Conservation (phyloP, 805 yeast genomes). For the Yarrowia deformans region DNA sequence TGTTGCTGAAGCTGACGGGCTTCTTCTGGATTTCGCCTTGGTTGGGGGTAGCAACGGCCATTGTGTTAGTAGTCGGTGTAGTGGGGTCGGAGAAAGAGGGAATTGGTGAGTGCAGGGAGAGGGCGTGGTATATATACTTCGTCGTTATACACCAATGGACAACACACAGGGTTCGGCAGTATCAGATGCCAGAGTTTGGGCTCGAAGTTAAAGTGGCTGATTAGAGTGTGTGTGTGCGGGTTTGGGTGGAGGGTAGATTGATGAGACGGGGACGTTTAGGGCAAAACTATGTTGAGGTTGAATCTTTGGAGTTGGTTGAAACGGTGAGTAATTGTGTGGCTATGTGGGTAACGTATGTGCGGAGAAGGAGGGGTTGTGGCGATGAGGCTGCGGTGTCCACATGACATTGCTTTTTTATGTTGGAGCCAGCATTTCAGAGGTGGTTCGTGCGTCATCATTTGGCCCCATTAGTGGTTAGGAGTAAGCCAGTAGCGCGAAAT, state of each 20-base stretch:
- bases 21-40: conserved; percentile 67
- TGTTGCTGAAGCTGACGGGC: conserved; percentile 86
- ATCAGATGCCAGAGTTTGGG: conserved; percentile 27
- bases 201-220: conserved; percentile 12
- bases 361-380: conserved; percentile 6
- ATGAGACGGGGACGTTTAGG: neutral
- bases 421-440: conserved; percentile 11
- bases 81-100: neutral
- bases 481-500: too few relatives aligned
- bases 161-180: conserved; percentile 28
- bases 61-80: conserved; percentile 5
- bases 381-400: neutral
- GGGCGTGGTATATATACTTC: conserved; percentile 21
- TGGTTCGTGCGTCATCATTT: neutral
- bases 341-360: neutral
- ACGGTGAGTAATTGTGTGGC: too few relatives aligned
- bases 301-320: neutral
- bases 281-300: neutral
- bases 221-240: conserved; percentile 19
- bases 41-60: conserved; percentile 24
- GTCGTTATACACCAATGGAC: conserved; percentile 9
- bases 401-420: conserved; percentile 7
- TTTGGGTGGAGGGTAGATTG: conserved; percentile 8
- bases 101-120: conserved; percentile 12
- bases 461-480: neutral